Conservation (phyloP, 305 asterid genomes). For the Plantago lanceolata region DNA sequence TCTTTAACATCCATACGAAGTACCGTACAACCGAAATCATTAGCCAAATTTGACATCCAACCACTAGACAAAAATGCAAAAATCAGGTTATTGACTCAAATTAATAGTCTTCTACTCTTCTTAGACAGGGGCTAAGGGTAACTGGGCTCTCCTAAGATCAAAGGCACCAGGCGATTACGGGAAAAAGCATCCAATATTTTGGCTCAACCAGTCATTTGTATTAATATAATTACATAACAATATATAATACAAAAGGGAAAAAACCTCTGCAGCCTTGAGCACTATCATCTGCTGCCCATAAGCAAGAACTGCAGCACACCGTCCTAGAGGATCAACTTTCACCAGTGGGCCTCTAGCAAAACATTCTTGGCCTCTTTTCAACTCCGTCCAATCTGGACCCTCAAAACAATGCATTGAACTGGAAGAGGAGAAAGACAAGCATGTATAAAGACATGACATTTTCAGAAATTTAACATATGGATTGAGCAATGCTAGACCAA, state of each 20-base stretch:
- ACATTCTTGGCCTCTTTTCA: slow-evolving; percentile 83
- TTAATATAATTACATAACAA: slow-evolving; percentile 16
- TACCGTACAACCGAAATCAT: slow-evolving; percentile 2
- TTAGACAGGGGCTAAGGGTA: neutral
- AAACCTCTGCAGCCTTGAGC: slow-evolving; percentile 95
- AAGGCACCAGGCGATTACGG: neutral
- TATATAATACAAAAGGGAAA: slow-evolving; percentile 19
- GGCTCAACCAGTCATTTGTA: slow-evolving; percentile 10
- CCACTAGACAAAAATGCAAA: slow-evolving; percentile 1
- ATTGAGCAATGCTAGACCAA: slow-evolving; percentile 12
- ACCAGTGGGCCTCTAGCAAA: slow-evolving; percentile 80
- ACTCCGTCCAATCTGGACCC: slow-evolving; percentile 86
- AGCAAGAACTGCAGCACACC: slow-evolving; percentile 86
- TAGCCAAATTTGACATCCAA: neutral
- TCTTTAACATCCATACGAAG: neutral
- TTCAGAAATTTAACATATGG: slow-evolving; percentile 15
- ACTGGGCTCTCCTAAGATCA: neutral
- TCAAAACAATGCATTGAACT: slow-evolving; percentile 99
- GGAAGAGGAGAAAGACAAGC: slow-evolving; percentile 32
- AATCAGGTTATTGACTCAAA: slow-evolving; percentile 2
- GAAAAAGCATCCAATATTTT: neutral
- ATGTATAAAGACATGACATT: slow-evolving; percentile 21
- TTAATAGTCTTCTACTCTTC: neutral
- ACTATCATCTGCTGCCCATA: slow-evolving; percentile 83
- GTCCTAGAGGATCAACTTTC: slow-evolving; percentile 89